Conservation (phyloP, 345 rosid species). For the Eucalyptus curtisii region DNA sequence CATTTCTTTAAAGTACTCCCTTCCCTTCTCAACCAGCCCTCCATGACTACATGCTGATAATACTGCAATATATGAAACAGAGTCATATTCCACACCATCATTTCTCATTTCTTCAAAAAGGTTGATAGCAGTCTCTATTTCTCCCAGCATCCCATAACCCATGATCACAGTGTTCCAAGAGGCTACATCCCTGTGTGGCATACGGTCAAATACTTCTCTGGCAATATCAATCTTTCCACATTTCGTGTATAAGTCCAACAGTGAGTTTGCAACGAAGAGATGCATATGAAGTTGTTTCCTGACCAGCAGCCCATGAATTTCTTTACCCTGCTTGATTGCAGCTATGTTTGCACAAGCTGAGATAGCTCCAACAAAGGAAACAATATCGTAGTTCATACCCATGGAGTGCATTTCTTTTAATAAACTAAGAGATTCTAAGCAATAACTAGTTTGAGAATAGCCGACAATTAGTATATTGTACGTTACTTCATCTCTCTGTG, state of each 20-base stretch:
- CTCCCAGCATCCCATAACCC: slow-evolving; percentile 37
- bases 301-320: slow-evolving; percentile 28
- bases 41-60: slow-evolving; percentile 43
- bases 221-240: slow-evolving; percentile 34
- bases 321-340: slow-evolving; percentile 33
- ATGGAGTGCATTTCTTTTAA: slow-evolving; percentile 36
- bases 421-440: slow-evolving; percentile 29
- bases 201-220: slow-evolving; percentile 15
- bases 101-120: slow-evolving; percentile 30
- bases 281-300: slow-evolving; percentile 16
- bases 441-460: slow-evolving; percentile 35
- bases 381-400: slow-evolving; percentile 38
- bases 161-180: slow-evolving; percentile 43
- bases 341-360: slow-evolving; percentile 48
- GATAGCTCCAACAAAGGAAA: slow-evolving; percentile 42
- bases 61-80: slow-evolving; percentile 34
- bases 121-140: slow-evolving; percentile 13
- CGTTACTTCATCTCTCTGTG: slow-evolving; percentile 36
- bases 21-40: slow-evolving; percentile 30
- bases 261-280: slow-evolving; percentile 36
- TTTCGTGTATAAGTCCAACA: slow-evolving; percentile 33
- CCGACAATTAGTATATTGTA: slow-evolving; percentile 42
- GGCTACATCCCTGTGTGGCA: slow-evolving; percentile 18
- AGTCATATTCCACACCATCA: slow-evolving; percentile 17
- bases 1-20: slow-evolving; percentile 28